Evolutionary conservation across 257 asterid genomes (phyloP), one percentile per base, ranked within the genome.

Genomic region (Verbena officinalis): DNA sequence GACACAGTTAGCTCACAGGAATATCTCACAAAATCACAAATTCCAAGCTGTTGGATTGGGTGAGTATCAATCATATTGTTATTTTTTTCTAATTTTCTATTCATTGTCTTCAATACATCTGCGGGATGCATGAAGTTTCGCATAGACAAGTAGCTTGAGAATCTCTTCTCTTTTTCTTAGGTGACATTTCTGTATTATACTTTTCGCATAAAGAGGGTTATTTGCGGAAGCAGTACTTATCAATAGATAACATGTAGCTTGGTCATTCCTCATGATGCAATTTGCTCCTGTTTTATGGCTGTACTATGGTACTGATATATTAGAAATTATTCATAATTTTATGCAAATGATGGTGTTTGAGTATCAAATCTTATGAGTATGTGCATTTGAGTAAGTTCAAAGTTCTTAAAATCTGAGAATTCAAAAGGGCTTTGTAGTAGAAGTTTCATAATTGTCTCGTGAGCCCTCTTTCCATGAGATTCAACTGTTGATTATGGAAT

Each of bases 31-130:
- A 75, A 90, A 90, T 71, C 99, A 90, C 67, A 94, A 94, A 83
- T 94, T 94, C 73, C 99, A 94, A 80, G 99, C 99, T 65, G 97
- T 94, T 75, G 99, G 99, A 73, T 96, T 94, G 16, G 99, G 99
- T 94, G 64, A 81, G 89, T 64, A 31, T 59, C 20, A 30, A 54
- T 69, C 74, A 57, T 34, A 19, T 62, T 57, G 49, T 31, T 46
- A 54, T 33, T 14, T 4, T 56, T 22, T 15, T 48, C 33, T 27
- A 27, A n/a, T 5, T 27, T 2, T 27, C 33, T 27, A 2, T 4
- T 22, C 34, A n/a, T 64, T 23, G 3, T 50, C 11, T 24, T 59
- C 58, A 19, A 19, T 59, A 4, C 27, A 4, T 27, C 20, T 24
- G 16, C 14, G 40, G 12, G 4, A 21, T 23, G 15, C 46, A 43